Conservation (phyloP, 495 filamentous ascomycete genomes). For the Apiosordaria backusii region DNA sequence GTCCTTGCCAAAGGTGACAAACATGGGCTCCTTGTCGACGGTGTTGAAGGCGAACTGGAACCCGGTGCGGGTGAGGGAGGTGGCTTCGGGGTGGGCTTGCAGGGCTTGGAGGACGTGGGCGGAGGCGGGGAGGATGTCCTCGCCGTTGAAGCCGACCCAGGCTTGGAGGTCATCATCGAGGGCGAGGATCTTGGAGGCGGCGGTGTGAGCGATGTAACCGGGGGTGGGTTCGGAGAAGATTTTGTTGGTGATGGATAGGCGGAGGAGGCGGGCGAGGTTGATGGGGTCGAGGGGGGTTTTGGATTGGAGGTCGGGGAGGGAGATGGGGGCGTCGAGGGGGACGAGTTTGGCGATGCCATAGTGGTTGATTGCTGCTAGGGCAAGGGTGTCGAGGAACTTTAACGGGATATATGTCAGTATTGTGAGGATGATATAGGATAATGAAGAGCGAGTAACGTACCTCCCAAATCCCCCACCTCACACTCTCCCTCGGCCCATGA, state of each 20-base stretch:
- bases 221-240: slow-evolving; percentile 54
- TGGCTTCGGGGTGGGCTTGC: slow-evolving; percentile 39
- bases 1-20: slow-evolving; percentile 46
- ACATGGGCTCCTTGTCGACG: slow-evolving; percentile 48
- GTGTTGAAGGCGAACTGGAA: slow-evolving; percentile 49
- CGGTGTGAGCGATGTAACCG: slow-evolving; percentile 52
- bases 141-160: slow-evolving; percentile 51
- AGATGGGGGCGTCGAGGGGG: slow-evolving; percentile 37
- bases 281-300: slow-evolving; percentile 40
- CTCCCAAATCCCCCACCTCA: slow-evolving; percentile 44
- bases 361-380: slow-evolving; percentile 39
- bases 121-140: slow-evolving; percentile 50
- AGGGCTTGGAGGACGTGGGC: slow-evolving; percentile 40
- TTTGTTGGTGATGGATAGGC: slow-evolving; percentile 53
- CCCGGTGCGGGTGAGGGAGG: slow-evolving; percentile 40
- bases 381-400: slow-evolving; percentile 40
- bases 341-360: slow-evolving; percentile 41
- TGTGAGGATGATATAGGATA: background rate
- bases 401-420: background rate
- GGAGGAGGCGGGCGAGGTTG: slow-evolving; percentile 51
- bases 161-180: slow-evolving; percentile 41
- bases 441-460: slow-evolving; percentile 18
- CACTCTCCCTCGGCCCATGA: slow-evolving; percentile 39
- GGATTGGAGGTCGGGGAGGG: slow-evolving; percentile 42
- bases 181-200: slow-evolving; percentile 44